Percentiles rank a stretch among this genome's conserved stretches.
Conservation (phyloP, 202 grass and related monocot species). For the Hordeum pubiflorum region DNA sequence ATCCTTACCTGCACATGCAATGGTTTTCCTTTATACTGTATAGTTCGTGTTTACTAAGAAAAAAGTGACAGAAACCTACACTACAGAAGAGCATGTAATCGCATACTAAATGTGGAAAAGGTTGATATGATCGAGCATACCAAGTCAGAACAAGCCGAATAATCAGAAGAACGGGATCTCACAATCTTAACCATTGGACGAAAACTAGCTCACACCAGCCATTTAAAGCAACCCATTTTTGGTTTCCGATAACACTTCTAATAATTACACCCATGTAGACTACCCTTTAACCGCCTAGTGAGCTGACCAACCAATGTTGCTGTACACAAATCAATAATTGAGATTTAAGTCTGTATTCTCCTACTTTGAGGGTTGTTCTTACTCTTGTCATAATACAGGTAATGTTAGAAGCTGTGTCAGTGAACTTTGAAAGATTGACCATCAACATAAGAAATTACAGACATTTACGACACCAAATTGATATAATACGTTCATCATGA, state of each 20-base stretch:
- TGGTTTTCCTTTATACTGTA: slow-evolving; percentile 6
- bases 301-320: not conserved
- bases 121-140: not conserved
- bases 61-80: not conserved
- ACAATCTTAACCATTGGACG: not conserved
- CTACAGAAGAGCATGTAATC: not conserved
- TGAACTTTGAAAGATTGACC: not conserved
- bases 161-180: not conserved
- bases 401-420: not conserved
- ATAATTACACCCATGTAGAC: not conserved
- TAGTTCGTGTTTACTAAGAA: not conserved
- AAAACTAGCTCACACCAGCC: not conserved
- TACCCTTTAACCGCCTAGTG: not conserved
- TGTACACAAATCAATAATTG: not conserved
- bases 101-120: not conserved
- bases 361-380: not conserved
- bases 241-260: not conserved
- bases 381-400: not conserved
- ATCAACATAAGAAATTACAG: not conserved
- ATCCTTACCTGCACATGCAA: slow-evolving; percentile 75
- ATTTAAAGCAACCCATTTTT: not conserved
- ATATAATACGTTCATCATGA: not conserved
- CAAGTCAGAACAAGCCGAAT: not conserved
- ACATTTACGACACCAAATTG: not conserved
- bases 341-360: not conserved